Base-by-base conservation (phyloP, 129 eudicot species). In the Calendula officinalis region DNA sequence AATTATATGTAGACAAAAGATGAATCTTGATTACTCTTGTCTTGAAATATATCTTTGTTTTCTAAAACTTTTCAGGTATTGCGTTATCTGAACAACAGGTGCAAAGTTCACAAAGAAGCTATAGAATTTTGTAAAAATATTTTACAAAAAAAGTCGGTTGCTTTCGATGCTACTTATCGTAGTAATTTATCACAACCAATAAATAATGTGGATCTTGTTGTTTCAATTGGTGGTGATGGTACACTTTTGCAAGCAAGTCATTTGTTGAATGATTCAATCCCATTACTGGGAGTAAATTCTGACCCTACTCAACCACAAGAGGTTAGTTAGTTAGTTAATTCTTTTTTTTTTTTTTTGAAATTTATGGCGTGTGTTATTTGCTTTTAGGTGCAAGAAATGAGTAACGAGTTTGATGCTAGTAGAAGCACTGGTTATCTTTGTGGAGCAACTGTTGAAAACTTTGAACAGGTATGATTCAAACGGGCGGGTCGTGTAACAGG, bases 361-460 rank as follows among this genome's bases (percentile, higher is more conserved):
- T 16, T 65, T 49, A 54, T 36, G 41, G 47, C 7, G n/a, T 39
- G 37, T 63, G 44, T 62, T 38, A n/a, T 77, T 43, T 69, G 52
- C 5, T 47, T 22, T 22, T 67, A 91, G 96, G 88, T 91, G 74
- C 82, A 70, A 55, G 78, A 85, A 77, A 14, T 66, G 11, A 73
- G 72, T 56, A 74, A 88, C 10, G 95, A 91, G 67, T 87, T 84
- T 79, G 98, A 91, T 81, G 96, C 98, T 67, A 81, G 84, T 51
- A 85, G 98, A 79, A 91, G 98, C 77, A 81, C 89, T 14, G 98
- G 98, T 46, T 87, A 80, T 74, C 98, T 91, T 67, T 87, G 96
- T 88, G 98, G 88, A 10, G 89, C 96, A 53, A 85, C 96, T 36
- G 66, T 80, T 17, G 71, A 76, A 40, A 91, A 91, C 81, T 91